Conservation (phyloP, 805 yeast species). For the Teunomyces atbi region DNA sequence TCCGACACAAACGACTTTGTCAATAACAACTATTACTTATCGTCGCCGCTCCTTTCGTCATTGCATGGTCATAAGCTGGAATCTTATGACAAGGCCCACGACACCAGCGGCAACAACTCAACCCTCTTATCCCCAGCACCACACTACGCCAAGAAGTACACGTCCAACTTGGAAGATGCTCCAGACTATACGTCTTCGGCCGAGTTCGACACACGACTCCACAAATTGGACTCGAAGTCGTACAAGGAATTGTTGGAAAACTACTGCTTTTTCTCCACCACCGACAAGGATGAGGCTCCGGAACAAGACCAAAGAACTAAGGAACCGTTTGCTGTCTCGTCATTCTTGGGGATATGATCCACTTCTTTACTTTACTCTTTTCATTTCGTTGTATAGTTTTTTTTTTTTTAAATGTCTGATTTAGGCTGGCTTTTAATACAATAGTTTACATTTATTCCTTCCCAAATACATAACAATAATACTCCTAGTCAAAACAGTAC, state of each 20-base stretch:
- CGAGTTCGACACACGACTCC: not conserved
- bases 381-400: slow-evolving; percentile 2
- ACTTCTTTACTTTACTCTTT: not conserved
- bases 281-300: not conserved
- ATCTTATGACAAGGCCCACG: not conserved
- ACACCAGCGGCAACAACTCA: not conserved
- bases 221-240: slow-evolving; percentile 43
- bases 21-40: slow-evolving; percentile 33
- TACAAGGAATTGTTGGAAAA: slow-evolving; percentile 57
- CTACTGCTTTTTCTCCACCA: slow-evolving; percentile 52
- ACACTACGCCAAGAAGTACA: not conserved
- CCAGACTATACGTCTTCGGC: not conserved
- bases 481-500: slow-evolving; percentile 65
- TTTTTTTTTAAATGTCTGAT: not conserved
- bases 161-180: not conserved
- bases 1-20: slow-evolving; percentile 27
- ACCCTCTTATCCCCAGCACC: not conserved
- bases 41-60: slow-evolving; percentile 36
- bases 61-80: slow-evolving; percentile 5
- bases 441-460: not conserved
- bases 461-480: not conserved
- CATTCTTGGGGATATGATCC: slow-evolving; percentile 6
- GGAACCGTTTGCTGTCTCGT: slow-evolving; percentile 7
- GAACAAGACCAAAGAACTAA: not conserved
- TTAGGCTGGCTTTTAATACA: not conserved